phyloP scores from a whole-genome alignment of 2,329 filamentous ascomycete genomes.

The Spiromastix sp. region DNA sequence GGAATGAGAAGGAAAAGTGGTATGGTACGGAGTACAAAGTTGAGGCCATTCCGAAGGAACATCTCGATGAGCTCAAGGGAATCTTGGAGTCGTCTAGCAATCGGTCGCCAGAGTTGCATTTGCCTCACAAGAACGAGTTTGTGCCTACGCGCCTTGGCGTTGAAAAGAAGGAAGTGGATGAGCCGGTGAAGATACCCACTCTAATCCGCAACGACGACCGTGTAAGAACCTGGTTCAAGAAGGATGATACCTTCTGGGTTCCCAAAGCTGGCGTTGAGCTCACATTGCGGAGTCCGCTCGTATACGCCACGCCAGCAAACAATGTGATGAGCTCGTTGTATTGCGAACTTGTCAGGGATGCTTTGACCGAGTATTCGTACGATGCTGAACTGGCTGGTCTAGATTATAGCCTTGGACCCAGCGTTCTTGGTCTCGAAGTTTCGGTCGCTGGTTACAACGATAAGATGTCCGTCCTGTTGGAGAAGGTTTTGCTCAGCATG shows the following conservation, averaged over 20 bases:
- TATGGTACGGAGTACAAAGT: constrained; percentile 90
- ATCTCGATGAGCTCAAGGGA: constrained; percentile 59
- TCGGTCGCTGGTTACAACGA: constrained; percentile 89
- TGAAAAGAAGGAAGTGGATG: constrained; percentile 80
- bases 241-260: constrained; percentile 97
- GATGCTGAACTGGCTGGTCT: constrained; percentile 89
- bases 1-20: constrained; percentile 89
- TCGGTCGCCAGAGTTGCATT: constrained; percentile 61
- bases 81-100: constrained; percentile 50
- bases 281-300: constrained; percentile 66
- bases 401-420: constrained; percentile 66
- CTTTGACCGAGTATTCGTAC: constrained; percentile 85
- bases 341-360: constrained; percentile 77
- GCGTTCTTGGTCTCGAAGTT: constrained; percentile 63
- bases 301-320: constrained; percentile 69
- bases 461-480: constrained; percentile 80
- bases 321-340: constrained; percentile 70
- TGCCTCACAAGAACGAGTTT: constrained; percentile 91
- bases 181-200: constrained; percentile 62
- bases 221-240: constrained; percentile 90
- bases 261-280: constrained; percentile 84
- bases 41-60: constrained; percentile 66
- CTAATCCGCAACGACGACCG: constrained; percentile 75
- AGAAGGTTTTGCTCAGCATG: constrained; percentile 78
- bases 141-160: constrained; percentile 89